These are phyloP conservation scores for Solanum etuberosum DNA, from an alignment of 257 asterid genomes.

Conservation along the genomic window DNA sequence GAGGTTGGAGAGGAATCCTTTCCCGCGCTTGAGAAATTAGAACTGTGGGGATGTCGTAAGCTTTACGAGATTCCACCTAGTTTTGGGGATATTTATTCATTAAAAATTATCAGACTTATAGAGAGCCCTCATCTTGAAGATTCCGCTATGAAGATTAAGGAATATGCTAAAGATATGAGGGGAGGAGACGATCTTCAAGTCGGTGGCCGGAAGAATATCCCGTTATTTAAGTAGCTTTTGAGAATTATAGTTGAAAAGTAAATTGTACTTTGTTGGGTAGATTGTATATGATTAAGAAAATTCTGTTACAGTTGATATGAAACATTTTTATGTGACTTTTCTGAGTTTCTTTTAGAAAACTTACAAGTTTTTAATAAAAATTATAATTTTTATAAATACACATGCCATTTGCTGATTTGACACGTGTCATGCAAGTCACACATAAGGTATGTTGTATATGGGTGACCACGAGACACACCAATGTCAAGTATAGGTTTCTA, in stretches of 20 bases:
- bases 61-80: not conserved
- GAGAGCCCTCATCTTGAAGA: not conserved
- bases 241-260: too few species aligned
- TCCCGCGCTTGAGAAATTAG: not conserved
- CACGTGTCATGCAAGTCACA: too few species aligned
- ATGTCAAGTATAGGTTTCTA: too few species aligned
- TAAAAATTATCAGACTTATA: too few species aligned
- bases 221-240: too few species aligned
- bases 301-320: not conserved
- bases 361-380: too few species aligned
- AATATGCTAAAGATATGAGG: not conserved
- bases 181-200: not conserved
- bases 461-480: too few species aligned
- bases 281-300: not conserved
- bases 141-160: not conserved
- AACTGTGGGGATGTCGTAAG: not conserved
- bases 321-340: not conserved
- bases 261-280: too few species aligned
- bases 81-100: not conserved
- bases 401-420: not conserved
- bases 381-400: too few species aligned
- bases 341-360: too few species aligned
- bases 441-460: too few species aligned
- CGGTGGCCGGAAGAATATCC: not conserved
- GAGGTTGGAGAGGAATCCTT: not conserved